Evolutionary conservation across 2,329 filamentous ascomycete genomes (phyloP).

Genomic region (Penicillium sp.): DNA sequence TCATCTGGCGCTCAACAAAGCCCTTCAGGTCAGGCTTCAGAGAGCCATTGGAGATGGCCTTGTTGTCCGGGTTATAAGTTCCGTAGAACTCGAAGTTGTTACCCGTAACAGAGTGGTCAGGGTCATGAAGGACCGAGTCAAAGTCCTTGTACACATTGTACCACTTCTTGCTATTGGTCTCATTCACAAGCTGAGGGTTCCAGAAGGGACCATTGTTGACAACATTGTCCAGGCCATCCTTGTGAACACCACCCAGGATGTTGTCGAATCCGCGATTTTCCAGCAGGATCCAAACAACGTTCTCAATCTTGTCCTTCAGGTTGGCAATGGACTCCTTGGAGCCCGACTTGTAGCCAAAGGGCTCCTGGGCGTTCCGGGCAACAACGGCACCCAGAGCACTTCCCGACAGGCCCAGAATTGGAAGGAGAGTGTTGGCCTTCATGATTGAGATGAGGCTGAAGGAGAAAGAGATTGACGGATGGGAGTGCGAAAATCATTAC

Average conservation of each 20-base stretch:
- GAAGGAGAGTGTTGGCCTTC: slow-evolving; percentile 23
- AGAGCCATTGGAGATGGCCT: slow-evolving; percentile 31
- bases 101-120: slow-evolving; percentile 40
- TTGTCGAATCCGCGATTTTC: slow-evolving; percentile 40
- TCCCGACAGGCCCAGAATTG: slow-evolving; percentile 19
- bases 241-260: slow-evolving; percentile 40
- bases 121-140: slow-evolving; percentile 41
- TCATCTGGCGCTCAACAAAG: slow-evolving; percentile 40
- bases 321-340: slow-evolving; percentile 32
- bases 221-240: slow-evolving; percentile 38
- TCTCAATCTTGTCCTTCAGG: slow-evolving; percentile 35
- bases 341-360: slow-evolving; percentile 28
- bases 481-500: slow-evolving; percentile 14
- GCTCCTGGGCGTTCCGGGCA: slow-evolving; percentile 2
- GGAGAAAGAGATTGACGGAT: background rate
- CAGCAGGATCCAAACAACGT: slow-evolving; percentile 36
- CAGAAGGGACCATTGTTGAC: slow-evolving; percentile 42
- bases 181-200: slow-evolving; percentile 35
- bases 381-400: slow-evolving; percentile 18
- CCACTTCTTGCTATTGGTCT: slow-evolving; percentile 23
- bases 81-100: slow-evolving; percentile 45
- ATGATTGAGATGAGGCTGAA: slow-evolving; percentile 11
- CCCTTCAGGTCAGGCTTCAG: slow-evolving; percentile 31
- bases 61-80: slow-evolving; percentile 37
- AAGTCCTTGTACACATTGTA: slow-evolving; percentile 35